Evolutionary conservation across 2,329 filamentous ascomycete species (phyloP), one percentile per base, ranked within the genome.

Genomic region (Curvularia lunata): DNA sequence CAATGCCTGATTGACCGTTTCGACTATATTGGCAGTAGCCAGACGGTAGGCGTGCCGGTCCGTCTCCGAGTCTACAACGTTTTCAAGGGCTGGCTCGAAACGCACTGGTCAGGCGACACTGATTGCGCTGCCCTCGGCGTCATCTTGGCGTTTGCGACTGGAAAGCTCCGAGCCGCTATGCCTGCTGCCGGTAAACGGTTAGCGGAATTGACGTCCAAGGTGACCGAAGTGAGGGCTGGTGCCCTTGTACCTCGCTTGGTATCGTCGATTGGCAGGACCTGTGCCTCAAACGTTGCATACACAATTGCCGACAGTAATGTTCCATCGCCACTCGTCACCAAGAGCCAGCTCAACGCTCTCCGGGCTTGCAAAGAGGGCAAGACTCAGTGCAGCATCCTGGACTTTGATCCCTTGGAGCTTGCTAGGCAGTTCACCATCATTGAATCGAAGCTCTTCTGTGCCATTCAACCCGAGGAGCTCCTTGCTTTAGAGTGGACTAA

Each of bases 31-130:
- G 90, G 87, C 12, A 90, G 95, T 58, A 90, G 88, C 47, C 86
- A 88, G 21, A 85, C 88, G 57, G 85, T 93, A 62, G 88, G 92
- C 21, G 85, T 84, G 2, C 91, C 94, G 0, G 94, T 98, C 21
- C 88, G 93, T 49, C 81, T 99, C 47, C 87, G 95, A 50, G 92
- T 98, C 1, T 98, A 96, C 81, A 98, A 99, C 74, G 89, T 92
- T 55, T 92, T 99, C 83, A 99, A 99, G 78, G 91, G 91, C 41
- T 99, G 95, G 95, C 82, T 99, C 19, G 95, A 98, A 79, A 95
- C 91, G 6, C 92, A 99, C 77, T 99, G 95, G 94, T 87, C 90
- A 47, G 87, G 91, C 62, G 87, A 92, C 58, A 87, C 88, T 10
- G 95, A 99, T 73, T 85, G 86, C 52, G 84, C 86, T 12, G 92